A percentile compares a stretch with the other conserved stretches of the same genome.
These are phyloP conservation scores for Fraxinus nigra DNA, from an alignment of 305 asterid genomes.

Conservation along the genomic window DNA sequence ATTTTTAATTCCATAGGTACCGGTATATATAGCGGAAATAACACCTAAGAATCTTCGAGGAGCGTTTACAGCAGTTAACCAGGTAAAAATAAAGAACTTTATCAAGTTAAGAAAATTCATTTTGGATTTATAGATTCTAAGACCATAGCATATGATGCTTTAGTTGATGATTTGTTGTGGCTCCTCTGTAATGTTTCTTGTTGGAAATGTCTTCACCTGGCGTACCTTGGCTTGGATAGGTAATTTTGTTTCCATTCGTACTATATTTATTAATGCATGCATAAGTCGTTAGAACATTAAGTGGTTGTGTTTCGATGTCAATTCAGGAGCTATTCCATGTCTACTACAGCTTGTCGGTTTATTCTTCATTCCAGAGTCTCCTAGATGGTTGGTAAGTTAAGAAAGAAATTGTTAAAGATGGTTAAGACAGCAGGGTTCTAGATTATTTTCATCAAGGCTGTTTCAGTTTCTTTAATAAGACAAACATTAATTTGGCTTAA, in stretches of 20 bases:
- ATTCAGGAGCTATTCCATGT: slow-evolving; percentile 72
- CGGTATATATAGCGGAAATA: slow-evolving; percentile 84
- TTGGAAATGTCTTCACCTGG: slow-evolving; percentile 53
- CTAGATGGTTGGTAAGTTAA: slow-evolving; percentile 79
- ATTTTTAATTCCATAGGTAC: slow-evolving; percentile 54
- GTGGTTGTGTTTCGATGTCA: not conserved
- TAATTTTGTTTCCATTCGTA: slow-evolving; percentile 23
- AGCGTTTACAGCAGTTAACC: slow-evolving; percentile 76
- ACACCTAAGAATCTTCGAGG: slow-evolving; percentile 86
- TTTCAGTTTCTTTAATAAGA: not conserved
- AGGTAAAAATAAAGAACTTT: slow-evolving; percentile 37
- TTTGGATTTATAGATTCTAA: slow-evolving; percentile 14
- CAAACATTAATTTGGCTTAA: not conserved
- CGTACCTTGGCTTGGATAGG: slow-evolving; percentile 54
- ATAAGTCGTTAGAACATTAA: slow-evolving; percentile 17
- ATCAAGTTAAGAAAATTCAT: not conserved
- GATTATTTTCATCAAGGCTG: not conserved
- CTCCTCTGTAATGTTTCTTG: slow-evolving; percentile 44
- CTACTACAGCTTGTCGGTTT: slow-evolving; percentile 58
- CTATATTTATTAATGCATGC: slow-evolving; percentile 4
- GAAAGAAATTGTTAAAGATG: not conserved
- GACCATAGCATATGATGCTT: slow-evolving; percentile 16
- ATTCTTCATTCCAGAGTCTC: slow-evolving; percentile 77
- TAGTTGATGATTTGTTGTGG: slow-evolving; percentile 65
- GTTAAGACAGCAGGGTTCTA: not conserved